Evolutionary conservation across 768 basidiomycete genomes (phyloP).

Genomic region (Serendipita sp.): DNA sequence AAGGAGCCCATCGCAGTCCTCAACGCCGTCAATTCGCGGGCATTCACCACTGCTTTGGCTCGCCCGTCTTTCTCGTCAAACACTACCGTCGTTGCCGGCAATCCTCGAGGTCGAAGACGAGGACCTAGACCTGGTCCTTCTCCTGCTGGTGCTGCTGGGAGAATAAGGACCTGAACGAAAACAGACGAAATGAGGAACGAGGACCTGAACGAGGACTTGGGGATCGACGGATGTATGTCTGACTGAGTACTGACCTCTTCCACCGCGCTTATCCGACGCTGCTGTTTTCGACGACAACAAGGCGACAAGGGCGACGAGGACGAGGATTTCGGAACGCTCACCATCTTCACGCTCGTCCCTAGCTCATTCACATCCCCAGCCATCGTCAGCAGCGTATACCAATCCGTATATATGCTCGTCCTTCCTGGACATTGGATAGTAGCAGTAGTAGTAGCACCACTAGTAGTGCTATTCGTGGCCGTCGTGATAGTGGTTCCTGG

Average conservation of each 20-base stretch:
- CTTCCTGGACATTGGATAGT: background rate
- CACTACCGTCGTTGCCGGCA: conserved; percentile 64
- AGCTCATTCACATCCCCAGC: background rate
- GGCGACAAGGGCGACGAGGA: too few species aligned
- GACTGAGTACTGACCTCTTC: too few species aligned
- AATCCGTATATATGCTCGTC: background rate
- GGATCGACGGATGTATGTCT: background rate
- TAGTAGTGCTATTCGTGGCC: too few species aligned
- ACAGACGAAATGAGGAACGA: background rate
- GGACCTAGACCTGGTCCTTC: background rate
- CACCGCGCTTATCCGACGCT: too few species aligned
- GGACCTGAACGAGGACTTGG: background rate
- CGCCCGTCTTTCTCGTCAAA: conserved; percentile 54
- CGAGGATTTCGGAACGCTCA: background rate
- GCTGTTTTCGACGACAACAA: too few species aligned
- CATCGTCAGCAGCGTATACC: background rate
- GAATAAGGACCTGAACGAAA: background rate
- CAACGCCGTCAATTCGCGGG: conserved; percentile 58
- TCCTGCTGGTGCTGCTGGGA: background rate
- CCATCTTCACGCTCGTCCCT: background rate
- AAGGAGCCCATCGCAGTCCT: conserved; percentile 63
- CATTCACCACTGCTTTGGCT: conserved; percentile 64
- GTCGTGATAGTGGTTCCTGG: too few species aligned
- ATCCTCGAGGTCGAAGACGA: conserved; percentile 23
- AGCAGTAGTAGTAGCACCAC: background rate